Conservation (phyloP, 805 yeast genomes). For the Myxozyma nipponensis region DNA sequence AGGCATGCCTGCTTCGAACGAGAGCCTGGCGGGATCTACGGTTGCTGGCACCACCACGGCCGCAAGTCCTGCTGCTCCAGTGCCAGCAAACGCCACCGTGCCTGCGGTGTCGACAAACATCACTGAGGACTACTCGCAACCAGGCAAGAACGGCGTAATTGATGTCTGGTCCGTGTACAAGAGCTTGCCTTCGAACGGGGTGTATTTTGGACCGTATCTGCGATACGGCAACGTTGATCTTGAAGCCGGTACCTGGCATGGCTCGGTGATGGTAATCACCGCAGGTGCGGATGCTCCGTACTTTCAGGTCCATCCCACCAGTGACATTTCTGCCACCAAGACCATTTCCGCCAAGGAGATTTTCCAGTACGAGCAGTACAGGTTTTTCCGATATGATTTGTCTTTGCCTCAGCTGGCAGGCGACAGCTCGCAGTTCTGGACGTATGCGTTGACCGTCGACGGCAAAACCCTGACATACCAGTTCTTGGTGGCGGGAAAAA, state of each 20-base stretch:
- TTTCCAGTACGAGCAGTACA: constrained; percentile 13
- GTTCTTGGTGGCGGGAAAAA: constrained; percentile 24
- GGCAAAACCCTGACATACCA: constrained; percentile 23
- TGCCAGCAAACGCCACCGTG: neutral
- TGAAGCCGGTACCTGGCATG: constrained; percentile 18
- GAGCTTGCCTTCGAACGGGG: constrained; percentile 20
- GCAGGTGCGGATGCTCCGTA: constrained; percentile 14
- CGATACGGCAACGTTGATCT: constrained; percentile 24
- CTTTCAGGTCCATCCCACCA: constrained; percentile 23
- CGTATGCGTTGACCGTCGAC: constrained; percentile 22
- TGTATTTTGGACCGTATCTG: constrained; percentile 25
- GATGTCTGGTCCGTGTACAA: constrained; percentile 16
- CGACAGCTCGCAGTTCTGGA: constrained; percentile 14
- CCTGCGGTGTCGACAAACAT: neutral
- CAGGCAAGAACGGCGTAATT: constrained; percentile 22
- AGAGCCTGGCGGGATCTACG: too few relatives aligned
- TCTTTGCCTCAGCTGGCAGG: constrained; percentile 8
- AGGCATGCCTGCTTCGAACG: too few relatives aligned
- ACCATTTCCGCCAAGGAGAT: constrained; percentile 9
- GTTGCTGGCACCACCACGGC: too few relatives aligned
- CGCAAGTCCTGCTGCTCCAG: too few relatives aligned
- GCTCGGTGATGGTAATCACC: constrained; percentile 22
- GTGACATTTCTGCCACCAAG: constrained; percentile 14
- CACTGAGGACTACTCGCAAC: constrained; percentile 18
- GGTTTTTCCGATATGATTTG: constrained; percentile 19